Evolutionary conservation across 257 asterid species (phyloP), one percentile per base, ranked within the genome.

Genomic region (Gardenia jasminoides): DNA sequence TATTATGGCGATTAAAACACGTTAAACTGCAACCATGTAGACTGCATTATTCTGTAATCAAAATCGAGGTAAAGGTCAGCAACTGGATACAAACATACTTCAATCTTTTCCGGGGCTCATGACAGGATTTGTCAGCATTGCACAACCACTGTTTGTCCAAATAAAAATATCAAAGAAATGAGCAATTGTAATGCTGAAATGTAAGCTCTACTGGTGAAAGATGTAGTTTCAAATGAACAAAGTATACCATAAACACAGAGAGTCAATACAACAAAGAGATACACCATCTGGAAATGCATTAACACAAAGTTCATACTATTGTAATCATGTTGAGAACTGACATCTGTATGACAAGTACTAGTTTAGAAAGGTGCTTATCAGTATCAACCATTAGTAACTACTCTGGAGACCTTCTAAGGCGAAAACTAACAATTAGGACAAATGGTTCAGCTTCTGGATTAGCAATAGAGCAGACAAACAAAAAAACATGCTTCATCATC

Each of bases 81-180:
- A 79, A 76, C 69, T 19, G 48, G 77, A 72, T 76, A 26, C 65
- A 13, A 56, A 85, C 96, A 75, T 92, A 96, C 99, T 89, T 96
- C 87, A 96, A 87, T 89, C 99, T 88, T 80, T 91, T 76, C 68
- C 97, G 93, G 75, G 99, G 99, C 83, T 95, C 97, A 76, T 95
- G 99, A 75, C 88, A 92, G 50, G 98, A 96, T 85, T 86, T 93
- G 90, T 96, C 99, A 39, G 99, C 99, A 82, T 96, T 96, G 94
- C 99, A 96, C 73, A 93, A 74, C 98, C 99, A 93, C 99, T 96
- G 89, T 62, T 78, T 61, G n/a, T 76, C 79, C 75, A 82, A 76
- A 75, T 52, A 74, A 67, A 90, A 69, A 54, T 82, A 48, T 58
- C 76, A 67, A 67, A 58, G 28, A 64, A 76, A 74, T 54, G 58